Conservation (phyloP, 2,329 filamentous ascomycete species). For the Sporothrix protearum region DNA sequence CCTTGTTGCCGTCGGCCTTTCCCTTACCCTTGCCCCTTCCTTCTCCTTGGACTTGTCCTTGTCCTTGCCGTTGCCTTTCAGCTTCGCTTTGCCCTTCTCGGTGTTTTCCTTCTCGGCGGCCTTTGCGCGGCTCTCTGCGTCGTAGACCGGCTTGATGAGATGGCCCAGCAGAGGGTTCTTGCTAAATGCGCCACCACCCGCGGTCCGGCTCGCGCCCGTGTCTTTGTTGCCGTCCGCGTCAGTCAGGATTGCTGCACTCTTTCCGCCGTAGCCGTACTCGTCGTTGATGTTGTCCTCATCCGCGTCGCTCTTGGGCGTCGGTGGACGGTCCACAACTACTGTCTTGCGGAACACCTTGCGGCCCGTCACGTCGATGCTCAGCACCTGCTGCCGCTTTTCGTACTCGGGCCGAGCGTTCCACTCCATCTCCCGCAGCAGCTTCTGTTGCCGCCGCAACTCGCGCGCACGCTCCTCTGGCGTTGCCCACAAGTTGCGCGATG, state of each 20-base stretch:
- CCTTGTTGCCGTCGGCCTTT: background rate
- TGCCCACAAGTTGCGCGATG: constrained; percentile 72
- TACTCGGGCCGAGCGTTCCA: constrained; percentile 83
- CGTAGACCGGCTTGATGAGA: constrained; percentile 62
- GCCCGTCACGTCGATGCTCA: constrained; percentile 77
- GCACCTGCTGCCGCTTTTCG: constrained; percentile 79
- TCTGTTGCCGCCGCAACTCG: constrained; percentile 82
- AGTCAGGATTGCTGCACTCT: constrained; percentile 29
- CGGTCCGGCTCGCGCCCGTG: constrained; percentile 21
- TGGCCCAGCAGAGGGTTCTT: constrained; percentile 63
- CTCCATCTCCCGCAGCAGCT: constrained; percentile 76
- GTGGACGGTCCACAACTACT: constrained; percentile 58
- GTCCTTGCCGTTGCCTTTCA: background rate
- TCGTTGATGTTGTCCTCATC: constrained; percentile 16
- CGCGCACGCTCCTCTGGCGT: constrained; percentile 75
- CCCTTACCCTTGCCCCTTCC: background rate
- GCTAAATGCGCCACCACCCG: constrained; percentile 59
- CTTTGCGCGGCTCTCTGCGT: constrained; percentile 39
- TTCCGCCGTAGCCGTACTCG: constrained; percentile 33
- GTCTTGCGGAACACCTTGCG: constrained; percentile 73
- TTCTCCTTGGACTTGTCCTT: constrained; percentile 5
- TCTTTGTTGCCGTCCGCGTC: constrained; percentile 39
- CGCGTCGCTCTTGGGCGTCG: constrained; percentile 42
- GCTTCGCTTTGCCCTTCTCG: constrained; percentile 27
- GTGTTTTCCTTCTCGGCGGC: background rate